phyloP scores from a whole-genome alignment of 305 asterid genomes.

The Plantago lanceolata region DNA sequence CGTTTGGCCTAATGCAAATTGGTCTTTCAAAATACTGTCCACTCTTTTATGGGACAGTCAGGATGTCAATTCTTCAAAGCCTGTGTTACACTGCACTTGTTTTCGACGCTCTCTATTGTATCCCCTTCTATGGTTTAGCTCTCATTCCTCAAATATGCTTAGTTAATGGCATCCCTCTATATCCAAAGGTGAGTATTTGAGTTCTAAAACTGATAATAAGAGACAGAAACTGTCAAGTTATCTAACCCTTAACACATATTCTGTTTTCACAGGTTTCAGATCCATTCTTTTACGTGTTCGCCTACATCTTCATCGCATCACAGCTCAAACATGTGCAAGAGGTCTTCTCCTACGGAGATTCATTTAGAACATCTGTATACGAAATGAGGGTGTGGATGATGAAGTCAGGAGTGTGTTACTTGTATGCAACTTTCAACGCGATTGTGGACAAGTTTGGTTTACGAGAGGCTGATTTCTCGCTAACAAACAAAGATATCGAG shows the following conservation, averaged over 20 bases:
- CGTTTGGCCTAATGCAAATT: constrained; percentile 42
- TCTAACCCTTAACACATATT: neutral
- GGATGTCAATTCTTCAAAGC: constrained; percentile 48
- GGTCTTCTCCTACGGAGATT: constrained; percentile 27
- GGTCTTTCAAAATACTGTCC: constrained; percentile 45
- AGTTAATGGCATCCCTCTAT: constrained; percentile 33
- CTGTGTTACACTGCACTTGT: constrained; percentile 39
- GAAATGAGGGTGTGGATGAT: constrained; percentile 42
- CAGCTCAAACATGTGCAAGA: constrained; percentile 38
- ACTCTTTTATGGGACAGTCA: constrained; percentile 40
- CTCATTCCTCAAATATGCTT: constrained; percentile 36
- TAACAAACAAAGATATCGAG: constrained; percentile 48
- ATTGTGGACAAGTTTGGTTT: constrained; percentile 33
- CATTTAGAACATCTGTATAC: constrained; percentile 22
- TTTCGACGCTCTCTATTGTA: constrained; percentile 26
- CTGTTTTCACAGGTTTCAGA: constrained; percentile 24
- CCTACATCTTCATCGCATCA: constrained; percentile 28
- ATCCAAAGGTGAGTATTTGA: constrained; percentile 30
- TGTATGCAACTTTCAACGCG: constrained; percentile 34
- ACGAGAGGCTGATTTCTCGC: constrained; percentile 46
- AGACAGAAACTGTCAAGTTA: neutral
- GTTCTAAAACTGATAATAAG: neutral
- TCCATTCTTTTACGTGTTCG: constrained; percentile 30
- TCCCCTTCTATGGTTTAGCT: constrained; percentile 49
- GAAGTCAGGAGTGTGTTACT: constrained; percentile 30